Percentiles rank a stretch among this genome's conserved stretches.
Conservation (phyloP, 2,329 filamentous ascomycete genomes). For the Ramichloridium luteum region DNA sequence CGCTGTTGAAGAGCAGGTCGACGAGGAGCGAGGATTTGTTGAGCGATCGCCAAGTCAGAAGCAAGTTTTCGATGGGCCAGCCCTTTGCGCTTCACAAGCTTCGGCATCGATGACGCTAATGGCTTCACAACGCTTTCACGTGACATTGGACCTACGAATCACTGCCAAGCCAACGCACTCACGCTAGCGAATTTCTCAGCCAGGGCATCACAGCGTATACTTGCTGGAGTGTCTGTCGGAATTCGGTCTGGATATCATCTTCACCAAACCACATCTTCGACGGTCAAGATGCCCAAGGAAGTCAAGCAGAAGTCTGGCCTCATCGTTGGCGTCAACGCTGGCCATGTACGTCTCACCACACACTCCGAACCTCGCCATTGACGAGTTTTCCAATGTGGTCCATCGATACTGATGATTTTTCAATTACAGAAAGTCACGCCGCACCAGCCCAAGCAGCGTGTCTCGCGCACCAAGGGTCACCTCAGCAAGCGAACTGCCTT, state of each 20-base stretch:
- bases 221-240: slow-evolving; percentile 13
- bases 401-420: neutral
- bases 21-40: too few species aligned
- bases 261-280: too few species aligned
- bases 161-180: neutral
- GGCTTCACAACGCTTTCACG: too few species aligned
- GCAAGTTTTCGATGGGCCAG: too few species aligned
- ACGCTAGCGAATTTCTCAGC: slow-evolving; percentile 1
- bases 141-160: too few species aligned
- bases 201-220: slow-evolving; percentile 9
- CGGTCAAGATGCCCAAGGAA: slow-evolving; percentile 39
- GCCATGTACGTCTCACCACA: slow-evolving; percentile 46
- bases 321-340: slow-evolving; percentile 51
- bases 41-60: neutral
- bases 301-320: slow-evolving; percentile 44
- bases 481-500: slow-evolving; percentile 94
- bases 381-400: slow-evolving; percentile 2
- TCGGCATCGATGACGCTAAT: too few species aligned
- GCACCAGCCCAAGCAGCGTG: slow-evolving; percentile 36
- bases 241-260: slow-evolving; percentile 23
- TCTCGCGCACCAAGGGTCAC: slow-evolving; percentile 76
- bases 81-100: too few species aligned
- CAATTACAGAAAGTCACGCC: slow-evolving; percentile 37
- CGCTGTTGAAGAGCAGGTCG: neutral
- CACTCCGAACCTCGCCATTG: neutral